Conservation (phyloP, 106 monocot species). For the Vanilla planifolia region DNA sequence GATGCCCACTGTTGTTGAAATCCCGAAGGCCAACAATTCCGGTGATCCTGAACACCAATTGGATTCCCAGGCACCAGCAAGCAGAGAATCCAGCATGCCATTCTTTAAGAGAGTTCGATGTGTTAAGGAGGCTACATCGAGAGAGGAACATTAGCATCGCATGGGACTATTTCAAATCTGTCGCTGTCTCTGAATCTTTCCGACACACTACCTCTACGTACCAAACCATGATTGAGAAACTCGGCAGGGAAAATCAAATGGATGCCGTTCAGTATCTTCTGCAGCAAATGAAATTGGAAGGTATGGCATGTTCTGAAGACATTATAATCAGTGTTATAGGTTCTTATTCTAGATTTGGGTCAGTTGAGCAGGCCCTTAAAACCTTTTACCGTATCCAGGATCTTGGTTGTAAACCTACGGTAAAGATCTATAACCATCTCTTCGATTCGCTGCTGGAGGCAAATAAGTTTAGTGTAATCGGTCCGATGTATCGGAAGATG, state of each 20-base stretch:
- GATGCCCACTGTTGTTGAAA: slow-evolving; percentile 27
- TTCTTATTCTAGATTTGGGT: slow-evolving; percentile 41
- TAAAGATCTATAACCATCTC: slow-evolving; percentile 79
- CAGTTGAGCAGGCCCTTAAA: slow-evolving; percentile 56
- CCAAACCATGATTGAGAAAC: slow-evolving; percentile 41
- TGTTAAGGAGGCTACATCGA: slow-evolving; percentile 19
- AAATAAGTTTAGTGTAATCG: slow-evolving; percentile 44
- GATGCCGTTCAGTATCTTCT: slow-evolving; percentile 52
- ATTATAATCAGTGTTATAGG: slow-evolving; percentile 37
- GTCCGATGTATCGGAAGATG: slow-evolving; percentile 62
- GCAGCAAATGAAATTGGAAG: slow-evolving; percentile 70
- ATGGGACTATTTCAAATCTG: slow-evolving; percentile 44
- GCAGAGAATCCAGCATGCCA: neutral
- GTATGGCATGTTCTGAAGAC: slow-evolving; percentile 46
- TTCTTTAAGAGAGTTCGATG: slow-evolving; percentile 34
- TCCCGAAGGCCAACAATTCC: slow-evolving; percentile 12
- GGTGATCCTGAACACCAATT: slow-evolving; percentile 20
- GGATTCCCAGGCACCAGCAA: slow-evolving; percentile 6
- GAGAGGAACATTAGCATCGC: slow-evolving; percentile 24
- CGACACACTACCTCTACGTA: slow-evolving; percentile 48
- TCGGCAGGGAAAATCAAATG: slow-evolving; percentile 33
- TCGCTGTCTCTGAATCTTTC: slow-evolving; percentile 20
- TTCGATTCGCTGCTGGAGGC: slow-evolving; percentile 59
- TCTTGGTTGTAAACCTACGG: slow-evolving; percentile 50
- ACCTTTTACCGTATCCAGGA: slow-evolving; percentile 69